Conservation (phyloP, 768 basidiomycete species). For the Pisolithus albus region DNA sequence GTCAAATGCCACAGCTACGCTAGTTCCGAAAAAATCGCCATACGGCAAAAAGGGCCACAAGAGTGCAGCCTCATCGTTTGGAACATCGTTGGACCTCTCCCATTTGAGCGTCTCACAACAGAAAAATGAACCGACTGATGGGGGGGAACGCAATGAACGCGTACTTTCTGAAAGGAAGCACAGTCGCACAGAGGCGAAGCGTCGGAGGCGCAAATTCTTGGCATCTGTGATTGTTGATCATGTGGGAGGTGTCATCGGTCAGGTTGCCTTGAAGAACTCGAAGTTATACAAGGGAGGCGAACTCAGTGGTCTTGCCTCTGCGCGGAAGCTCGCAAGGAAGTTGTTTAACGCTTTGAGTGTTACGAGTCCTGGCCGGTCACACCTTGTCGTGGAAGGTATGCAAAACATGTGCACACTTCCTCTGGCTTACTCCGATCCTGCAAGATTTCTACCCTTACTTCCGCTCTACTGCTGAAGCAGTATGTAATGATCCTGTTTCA, state of each 20-base stretch:
- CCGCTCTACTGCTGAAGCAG: slow-evolving; percentile 62
- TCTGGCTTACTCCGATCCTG: not conserved
- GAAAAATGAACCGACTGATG: slow-evolving; percentile 6
- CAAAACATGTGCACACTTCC: not conserved
- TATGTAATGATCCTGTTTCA: slow-evolving; percentile 18
- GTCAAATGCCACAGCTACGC: slow-evolving; percentile 54
- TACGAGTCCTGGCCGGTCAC: slow-evolving; percentile 49
- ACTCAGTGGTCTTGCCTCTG: slow-evolving; percentile 53
- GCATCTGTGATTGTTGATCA: slow-evolving; percentile 67
- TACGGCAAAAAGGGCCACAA: slow-evolving; percentile 44
- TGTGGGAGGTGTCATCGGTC: slow-evolving; percentile 55
- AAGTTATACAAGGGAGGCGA: slow-evolving; percentile 51
- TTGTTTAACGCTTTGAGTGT: slow-evolving; percentile 57
- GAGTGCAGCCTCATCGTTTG: slow-evolving; percentile 30
- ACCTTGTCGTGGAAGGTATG: slow-evolving; percentile 63
- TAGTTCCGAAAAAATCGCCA: slow-evolving; percentile 29
- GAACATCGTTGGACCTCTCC: slow-evolving; percentile 32
- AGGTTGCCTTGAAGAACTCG: slow-evolving; percentile 63
- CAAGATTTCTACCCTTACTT: slow-evolving; percentile 78
- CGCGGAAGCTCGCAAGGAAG: slow-evolving; percentile 60
- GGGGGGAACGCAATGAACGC: slow-evolving; percentile 12
- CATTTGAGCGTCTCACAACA: slow-evolving; percentile 10
- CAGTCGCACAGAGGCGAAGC: slow-evolving; percentile 30
- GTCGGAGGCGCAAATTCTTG: slow-evolving; percentile 45
- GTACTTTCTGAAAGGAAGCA: slow-evolving; percentile 10